phyloP scores from a whole-genome alignment of 352 stramenopile species.

The Phytophthora ramorum region DNA sequence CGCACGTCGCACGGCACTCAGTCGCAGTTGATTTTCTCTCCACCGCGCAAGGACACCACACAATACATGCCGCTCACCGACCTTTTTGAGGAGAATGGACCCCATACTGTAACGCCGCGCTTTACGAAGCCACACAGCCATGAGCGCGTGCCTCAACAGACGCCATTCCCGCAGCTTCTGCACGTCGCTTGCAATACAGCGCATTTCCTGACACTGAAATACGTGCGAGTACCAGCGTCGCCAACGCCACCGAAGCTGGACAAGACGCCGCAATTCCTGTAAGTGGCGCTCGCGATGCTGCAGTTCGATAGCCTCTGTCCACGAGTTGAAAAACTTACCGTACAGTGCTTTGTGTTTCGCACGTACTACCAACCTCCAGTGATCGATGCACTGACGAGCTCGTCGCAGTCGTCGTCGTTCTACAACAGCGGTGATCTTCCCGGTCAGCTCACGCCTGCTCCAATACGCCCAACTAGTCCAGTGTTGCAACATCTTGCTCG shows the following conservation, averaged over 20 bases:
- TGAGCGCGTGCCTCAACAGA: constrained; percentile 11
- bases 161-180: constrained; percentile 6
- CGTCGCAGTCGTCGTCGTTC: constrained; percentile 7
- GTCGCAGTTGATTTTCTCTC: constrained; percentile 14
- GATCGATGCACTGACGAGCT: constrained; percentile 10
- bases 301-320: constrained; percentile 22
- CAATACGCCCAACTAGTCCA: constrained; percentile 39
- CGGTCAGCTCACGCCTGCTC: constrained; percentile 23
- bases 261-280: constrained; percentile 8
- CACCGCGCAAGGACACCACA: constrained; percentile 12
- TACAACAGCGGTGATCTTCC: constrained; percentile 15
- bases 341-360: constrained; percentile 11
- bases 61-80: constrained; percentile 13
- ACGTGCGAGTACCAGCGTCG: constrained; percentile 18
- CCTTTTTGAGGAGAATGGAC: constrained; percentile 1
- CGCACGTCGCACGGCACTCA: constrained; percentile 6
- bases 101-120: constrained; percentile 23
- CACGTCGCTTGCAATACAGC: neutral
- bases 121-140: constrained; percentile 31
- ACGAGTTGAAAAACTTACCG: constrained; percentile 17
- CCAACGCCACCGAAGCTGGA: constrained; percentile 35
- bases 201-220: constrained; percentile 3
- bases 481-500: constrained; percentile 24
- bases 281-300: constrained; percentile 22
- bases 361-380: constrained; percentile 16